A percentile compares a stretch with the other conserved stretches of the same genome.
phyloP scores from a whole-genome alignment of 2,329 filamentous ascomycete species.

The Diaporthe sp. region DNA sequence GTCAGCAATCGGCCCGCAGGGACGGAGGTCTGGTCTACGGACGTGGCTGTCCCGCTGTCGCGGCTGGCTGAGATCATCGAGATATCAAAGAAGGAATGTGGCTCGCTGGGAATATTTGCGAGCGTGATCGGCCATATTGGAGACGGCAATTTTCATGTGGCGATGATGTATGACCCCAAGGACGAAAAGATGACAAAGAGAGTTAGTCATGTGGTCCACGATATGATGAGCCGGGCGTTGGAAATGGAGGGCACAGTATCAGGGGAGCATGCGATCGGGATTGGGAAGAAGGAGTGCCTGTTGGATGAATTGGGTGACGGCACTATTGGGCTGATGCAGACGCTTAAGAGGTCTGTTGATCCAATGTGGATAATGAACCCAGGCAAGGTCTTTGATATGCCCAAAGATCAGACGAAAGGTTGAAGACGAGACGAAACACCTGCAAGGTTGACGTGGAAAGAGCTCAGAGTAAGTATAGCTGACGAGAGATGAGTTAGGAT shows the following conservation, averaged over 20 bases:
- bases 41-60: constrained; percentile 84
- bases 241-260: constrained; percentile 78
- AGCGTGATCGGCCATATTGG: constrained; percentile 77
- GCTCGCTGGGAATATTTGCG: constrained; percentile 68
- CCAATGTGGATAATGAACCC: constrained; percentile 64
- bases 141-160: constrained; percentile 75
- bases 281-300: constrained; percentile 61
- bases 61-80: constrained; percentile 78
- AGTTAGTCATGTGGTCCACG: constrained; percentile 67
- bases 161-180: constrained; percentile 59
- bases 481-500: neutral
- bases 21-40: constrained; percentile 81
- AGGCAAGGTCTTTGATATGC: constrained; percentile 56
- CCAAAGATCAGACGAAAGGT: constrained; percentile 16
- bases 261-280: constrained; percentile 74
- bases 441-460: too few relatives aligned
- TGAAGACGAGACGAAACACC: neutral
- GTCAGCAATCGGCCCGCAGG: constrained; percentile 73
- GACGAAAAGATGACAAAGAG: constrained; percentile 59
- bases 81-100: constrained; percentile 73
- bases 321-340: constrained; percentile 76
- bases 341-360: constrained; percentile 72
- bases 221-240: constrained; percentile 76
- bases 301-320: constrained; percentile 70
- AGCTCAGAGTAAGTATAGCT: neutral